Percentiles rank a stretch among this genome's conserved stretches.
phyloP scores from a whole-genome alignment of 345 rosid species.

The Brassica juncea region DNA sequence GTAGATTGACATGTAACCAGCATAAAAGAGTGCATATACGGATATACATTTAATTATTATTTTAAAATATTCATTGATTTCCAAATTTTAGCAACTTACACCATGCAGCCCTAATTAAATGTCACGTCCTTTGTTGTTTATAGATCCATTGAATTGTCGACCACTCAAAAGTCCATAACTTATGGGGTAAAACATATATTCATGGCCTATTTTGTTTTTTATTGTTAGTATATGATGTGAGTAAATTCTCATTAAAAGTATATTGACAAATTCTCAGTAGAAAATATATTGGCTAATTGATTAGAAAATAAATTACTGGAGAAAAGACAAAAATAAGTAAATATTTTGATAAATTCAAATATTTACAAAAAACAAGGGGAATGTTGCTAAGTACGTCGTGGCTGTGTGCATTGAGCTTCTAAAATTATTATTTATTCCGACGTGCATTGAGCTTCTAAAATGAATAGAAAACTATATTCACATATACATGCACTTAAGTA shows the following conservation, averaged over 20 bases:
- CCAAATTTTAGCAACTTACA: slow-evolving; percentile 24
- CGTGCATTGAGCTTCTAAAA: slow-evolving; percentile 34
- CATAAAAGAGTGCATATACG: neutral
- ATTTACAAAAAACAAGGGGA: slow-evolving; percentile 26
- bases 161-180: slow-evolving; percentile 36
- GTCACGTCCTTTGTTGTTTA: slow-evolving; percentile 37
- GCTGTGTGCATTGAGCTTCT: slow-evolving; percentile 31
- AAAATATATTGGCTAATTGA: neutral
- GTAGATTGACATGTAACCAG: slow-evolving; percentile 6
- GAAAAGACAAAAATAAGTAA: neutral
- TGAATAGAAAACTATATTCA: neutral
- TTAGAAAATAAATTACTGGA: neutral
- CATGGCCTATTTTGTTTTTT: neutral
- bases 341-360: neutral
- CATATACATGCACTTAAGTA: neutral
- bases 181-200: slow-evolving; percentile 13
- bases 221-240: neutral
- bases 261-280: neutral
- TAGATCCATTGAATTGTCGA: slow-evolving; percentile 37
- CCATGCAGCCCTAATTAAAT: slow-evolving; percentile 32
- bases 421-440: slow-evolving; percentile 21
- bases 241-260: neutral
- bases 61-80: neutral
- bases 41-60: neutral
- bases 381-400: slow-evolving; percentile 33